Percentiles rank a stretch among this genome's conserved stretches.
phyloP scores from a whole-genome alignment of 2,329 filamentous ascomycete genomes.

The Ceratocystis destructans region DNA sequence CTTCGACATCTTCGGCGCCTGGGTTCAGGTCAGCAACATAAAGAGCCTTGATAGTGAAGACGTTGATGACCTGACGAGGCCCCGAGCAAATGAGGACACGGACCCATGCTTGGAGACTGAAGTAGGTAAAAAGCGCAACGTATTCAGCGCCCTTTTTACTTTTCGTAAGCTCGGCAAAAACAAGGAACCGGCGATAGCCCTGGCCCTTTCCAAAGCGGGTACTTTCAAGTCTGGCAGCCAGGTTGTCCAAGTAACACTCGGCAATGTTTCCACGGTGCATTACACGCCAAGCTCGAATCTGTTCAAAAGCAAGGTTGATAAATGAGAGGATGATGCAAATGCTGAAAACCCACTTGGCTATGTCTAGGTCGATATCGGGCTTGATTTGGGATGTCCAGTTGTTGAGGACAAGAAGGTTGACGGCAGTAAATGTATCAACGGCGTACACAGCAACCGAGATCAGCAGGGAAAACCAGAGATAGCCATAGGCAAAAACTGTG shows the following conservation, averaged over 20 bases:
- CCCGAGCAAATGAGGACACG: conserved; percentile 83
- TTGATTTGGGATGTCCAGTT: conserved; percentile 75
- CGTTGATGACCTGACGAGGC: conserved; percentile 83
- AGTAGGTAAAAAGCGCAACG: conserved; percentile 81
- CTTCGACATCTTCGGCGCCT: conserved; percentile 38
- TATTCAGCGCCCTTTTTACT: conserved; percentile 85
- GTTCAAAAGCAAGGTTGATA: conserved; percentile 66
- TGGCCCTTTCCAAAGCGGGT: conserved; percentile 56
- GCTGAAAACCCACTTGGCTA: conserved; percentile 91
- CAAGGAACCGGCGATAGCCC: conserved; percentile 81
- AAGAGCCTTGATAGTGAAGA: conserved; percentile 73
- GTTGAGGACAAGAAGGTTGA: conserved; percentile 81
- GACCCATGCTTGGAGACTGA: conserved; percentile 67
- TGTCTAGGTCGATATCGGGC: conserved; percentile 59
- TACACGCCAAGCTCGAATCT: conserved; percentile 63
- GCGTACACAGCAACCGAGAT: conserved; percentile 73
- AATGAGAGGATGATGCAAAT: conserved; percentile 85
- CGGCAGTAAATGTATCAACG: conserved; percentile 83
- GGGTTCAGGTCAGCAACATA: conserved; percentile 53
- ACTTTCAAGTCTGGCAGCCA: conserved; percentile 75
- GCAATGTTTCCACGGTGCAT: conserved; percentile 77
- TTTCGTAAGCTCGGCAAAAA: conserved; percentile 82
- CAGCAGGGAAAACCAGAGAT: conserved; percentile 67
- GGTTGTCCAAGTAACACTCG: conserved; percentile 77
- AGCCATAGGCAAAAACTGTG: conserved; percentile 65